Percentiles rank a stretch among this genome's conserved stretches.
Conservation (phyloP, 163 green algal genomes). For the Scenedesmus sp. region DNA sequence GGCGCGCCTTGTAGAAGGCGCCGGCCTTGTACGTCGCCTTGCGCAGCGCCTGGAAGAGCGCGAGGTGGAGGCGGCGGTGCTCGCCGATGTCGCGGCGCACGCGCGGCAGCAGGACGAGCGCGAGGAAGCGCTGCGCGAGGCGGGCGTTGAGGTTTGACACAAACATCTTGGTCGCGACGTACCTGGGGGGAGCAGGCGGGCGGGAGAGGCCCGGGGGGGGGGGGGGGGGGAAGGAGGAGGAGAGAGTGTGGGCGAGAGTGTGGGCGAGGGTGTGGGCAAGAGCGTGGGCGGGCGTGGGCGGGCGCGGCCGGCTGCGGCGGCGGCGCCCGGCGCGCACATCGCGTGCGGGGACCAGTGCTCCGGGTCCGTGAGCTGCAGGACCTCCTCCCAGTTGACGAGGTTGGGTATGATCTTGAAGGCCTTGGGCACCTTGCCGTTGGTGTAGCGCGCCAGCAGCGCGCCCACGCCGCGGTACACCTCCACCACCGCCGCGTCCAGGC, state of each 20-base stretch:
- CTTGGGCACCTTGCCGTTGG: slow-evolving; percentile 86
- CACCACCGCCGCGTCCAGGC: slow-evolving; percentile 86
- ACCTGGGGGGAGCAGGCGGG: background rate
- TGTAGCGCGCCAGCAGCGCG: slow-evolving; percentile 86
- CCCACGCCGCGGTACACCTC: slow-evolving; percentile 90
- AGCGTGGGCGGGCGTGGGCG: no score
- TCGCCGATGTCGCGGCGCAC: slow-evolving; percentile 69
- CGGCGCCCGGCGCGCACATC: slow-evolving; percentile 66
- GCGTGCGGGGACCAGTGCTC: slow-evolving; percentile 93
- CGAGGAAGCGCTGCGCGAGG: slow-evolving; percentile 92
- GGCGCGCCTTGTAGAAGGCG: slow-evolving; percentile 93
- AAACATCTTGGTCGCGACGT: slow-evolving; percentile 91
- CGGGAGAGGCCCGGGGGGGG: no score
- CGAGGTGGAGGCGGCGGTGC: slow-evolving; percentile 94
- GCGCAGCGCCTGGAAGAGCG: slow-evolving; percentile 94
- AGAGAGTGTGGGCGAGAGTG: no score
- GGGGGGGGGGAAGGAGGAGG: no score
- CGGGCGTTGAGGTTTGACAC: slow-evolving; percentile 95
- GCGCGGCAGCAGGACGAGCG: slow-evolving; percentile 83
- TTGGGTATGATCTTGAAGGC: slow-evolving; percentile 99
- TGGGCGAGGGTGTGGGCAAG: no score
- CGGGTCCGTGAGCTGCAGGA: slow-evolving; percentile 94
- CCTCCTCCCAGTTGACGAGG: slow-evolving; percentile 97
- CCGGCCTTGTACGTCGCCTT: slow-evolving; percentile 97
- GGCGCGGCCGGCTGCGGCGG: no score